A percentile compares a stretch with the other conserved stretches of the same genome.
phyloP scores from a whole-genome alignment of 257 asterid species.

The Nyctanthes arbortristis region DNA sequence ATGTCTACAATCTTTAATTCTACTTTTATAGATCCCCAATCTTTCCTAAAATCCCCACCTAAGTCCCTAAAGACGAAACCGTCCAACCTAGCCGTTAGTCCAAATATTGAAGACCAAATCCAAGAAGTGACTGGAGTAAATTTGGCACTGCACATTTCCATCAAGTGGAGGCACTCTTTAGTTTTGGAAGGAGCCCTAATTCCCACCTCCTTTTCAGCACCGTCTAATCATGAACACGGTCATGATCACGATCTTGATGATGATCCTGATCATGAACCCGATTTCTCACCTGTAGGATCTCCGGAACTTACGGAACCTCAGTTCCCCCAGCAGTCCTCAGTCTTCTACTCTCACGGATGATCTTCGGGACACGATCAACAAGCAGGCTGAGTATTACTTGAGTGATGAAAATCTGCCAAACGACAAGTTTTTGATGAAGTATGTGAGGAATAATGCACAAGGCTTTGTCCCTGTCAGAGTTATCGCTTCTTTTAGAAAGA shows the following conservation, averaged over 20 bases:
- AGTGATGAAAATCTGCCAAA: conserved; percentile 84
- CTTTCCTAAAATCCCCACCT: too few relatives aligned
- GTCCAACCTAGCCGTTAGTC: too few relatives aligned
- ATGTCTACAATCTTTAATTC: too few relatives aligned
- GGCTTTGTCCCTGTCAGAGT: conserved; percentile 90
- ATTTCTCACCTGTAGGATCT: conserved; percentile 64
- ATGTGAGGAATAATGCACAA: conserved; percentile 51
- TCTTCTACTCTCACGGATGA: conserved; percentile 50
- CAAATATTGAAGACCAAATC: too few relatives aligned
- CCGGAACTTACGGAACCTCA: conserved; percentile 51
- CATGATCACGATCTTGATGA: conserved; percentile 45
- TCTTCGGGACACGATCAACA: conserved; percentile 69
- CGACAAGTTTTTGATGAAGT: conserved; percentile 77
- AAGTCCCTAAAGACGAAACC: too few relatives aligned
- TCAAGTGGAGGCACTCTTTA: too few relatives aligned
- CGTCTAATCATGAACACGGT: conserved; percentile 41
- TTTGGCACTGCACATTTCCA: too few relatives aligned
- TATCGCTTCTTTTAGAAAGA: conserved; percentile 76
- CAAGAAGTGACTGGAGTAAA: too few relatives aligned
- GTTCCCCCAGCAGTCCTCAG: conserved; percentile 39
- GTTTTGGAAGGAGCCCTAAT: conserved; percentile 57
- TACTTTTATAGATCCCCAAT: too few relatives aligned
- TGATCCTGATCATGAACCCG: conserved; percentile 36
- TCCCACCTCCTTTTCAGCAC: conserved; percentile 46
- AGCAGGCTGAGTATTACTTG: conserved; percentile 96